Conservation (phyloP, 768 basidiomycete species). For the Termitomyces sp. region DNA sequence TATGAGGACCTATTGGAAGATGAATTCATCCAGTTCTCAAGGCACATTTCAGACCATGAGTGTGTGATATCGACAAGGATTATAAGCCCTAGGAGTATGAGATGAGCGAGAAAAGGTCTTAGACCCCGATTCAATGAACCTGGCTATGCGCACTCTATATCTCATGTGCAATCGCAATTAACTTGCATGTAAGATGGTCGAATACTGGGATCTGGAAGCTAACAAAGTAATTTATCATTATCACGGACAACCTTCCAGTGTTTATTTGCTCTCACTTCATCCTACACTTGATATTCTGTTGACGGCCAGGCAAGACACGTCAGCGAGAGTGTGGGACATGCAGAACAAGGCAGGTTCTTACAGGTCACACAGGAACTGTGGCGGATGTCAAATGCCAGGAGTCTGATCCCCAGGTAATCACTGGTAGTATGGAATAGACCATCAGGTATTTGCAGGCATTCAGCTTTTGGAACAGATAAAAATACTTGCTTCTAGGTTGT, state of each 20-base stretch:
- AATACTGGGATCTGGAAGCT: constrained; percentile 98
- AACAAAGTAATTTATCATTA: constrained; percentile 99
- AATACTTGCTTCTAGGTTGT: constrained; percentile 49
- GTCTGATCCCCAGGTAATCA: constrained; percentile 96
- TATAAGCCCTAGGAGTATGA: constrained; percentile 95
- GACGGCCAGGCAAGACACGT: constrained; percentile 93
- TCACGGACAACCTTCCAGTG: constrained; percentile 96
- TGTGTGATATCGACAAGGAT: constrained; percentile 98
- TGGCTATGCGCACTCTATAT: constrained; percentile 53
- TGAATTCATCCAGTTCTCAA: constrained; percentile 90
- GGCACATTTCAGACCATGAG: constrained; percentile 95
- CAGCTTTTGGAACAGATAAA: not conserved
- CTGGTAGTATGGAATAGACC: constrained; percentile 97
- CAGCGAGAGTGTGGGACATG: constrained; percentile 99
- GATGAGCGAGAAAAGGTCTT: no score
- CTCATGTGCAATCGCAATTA: not conserved
- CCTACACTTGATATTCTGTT: constrained; percentile 95
- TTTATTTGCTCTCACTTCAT: constrained; percentile 90
- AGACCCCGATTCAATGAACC: no score
- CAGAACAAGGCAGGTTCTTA: constrained; percentile 92
- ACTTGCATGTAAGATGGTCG: constrained; percentile 76
- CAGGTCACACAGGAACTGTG: constrained; percentile 93
- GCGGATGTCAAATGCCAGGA: constrained; percentile 96
- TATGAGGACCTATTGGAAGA: constrained; percentile 87
- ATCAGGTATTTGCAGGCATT: constrained; percentile 52